Percentiles rank a stretch among this genome's conserved stretches.
Conservation (phyloP, 495 filamentous ascomycete genomes). For the Neurospora intermedia region DNA sequence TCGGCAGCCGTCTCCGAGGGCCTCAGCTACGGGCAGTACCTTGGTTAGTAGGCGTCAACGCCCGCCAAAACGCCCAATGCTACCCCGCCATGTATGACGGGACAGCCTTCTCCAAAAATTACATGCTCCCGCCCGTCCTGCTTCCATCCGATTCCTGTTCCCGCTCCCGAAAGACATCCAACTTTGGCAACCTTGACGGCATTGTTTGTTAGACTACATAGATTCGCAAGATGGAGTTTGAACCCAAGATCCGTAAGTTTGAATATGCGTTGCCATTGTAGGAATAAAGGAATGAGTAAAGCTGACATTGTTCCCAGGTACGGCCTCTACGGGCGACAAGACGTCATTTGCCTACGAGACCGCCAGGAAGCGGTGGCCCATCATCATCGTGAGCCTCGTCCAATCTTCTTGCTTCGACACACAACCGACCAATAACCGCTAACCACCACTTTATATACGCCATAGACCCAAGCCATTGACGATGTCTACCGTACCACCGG, state of each 20-base stretch:
- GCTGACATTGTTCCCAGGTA: slow-evolving; percentile 39
- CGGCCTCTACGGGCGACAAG: slow-evolving; percentile 65
- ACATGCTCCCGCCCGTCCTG: background rate
- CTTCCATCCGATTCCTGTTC: background rate
- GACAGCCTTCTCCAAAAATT: background rate
- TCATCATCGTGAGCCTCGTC: slow-evolving; percentile 69
- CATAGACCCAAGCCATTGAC: slow-evolving; percentile 86
- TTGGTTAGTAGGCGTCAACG: background rate
- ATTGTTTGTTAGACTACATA: background rate
- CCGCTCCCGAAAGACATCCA: background rate
- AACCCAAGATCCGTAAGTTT: slow-evolving; percentile 17
- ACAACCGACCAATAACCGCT: background rate
- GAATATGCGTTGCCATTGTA: background rate
- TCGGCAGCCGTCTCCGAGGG: background rate
- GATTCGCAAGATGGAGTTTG: slow-evolving; percentile 25
- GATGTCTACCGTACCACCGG: slow-evolving; percentile 73
- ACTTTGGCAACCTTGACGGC: background rate
- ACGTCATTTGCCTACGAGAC: slow-evolving; percentile 81
- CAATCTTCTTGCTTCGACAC: background rate
- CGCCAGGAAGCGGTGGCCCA: slow-evolving; percentile 78
- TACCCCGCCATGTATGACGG: slow-evolving; percentile 1
- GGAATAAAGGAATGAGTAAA: no score
- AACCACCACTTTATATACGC: background rate
- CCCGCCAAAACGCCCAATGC: background rate
- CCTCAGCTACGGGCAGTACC: background rate